phyloP scores from a whole-genome alignment of 805 yeast genomes.

The Cyberlindnera americana region DNA sequence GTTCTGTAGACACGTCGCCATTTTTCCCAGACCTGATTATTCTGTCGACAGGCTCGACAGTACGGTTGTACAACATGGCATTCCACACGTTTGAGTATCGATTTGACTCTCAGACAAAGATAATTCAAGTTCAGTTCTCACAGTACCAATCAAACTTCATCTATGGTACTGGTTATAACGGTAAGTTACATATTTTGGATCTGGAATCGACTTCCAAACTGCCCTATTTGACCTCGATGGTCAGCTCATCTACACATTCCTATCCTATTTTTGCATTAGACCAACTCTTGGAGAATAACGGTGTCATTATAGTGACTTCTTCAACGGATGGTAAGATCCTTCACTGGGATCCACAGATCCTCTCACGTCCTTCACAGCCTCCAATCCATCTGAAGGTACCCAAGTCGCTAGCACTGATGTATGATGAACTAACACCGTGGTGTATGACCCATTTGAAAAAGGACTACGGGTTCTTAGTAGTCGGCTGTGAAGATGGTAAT shows the following conservation, averaged over 20 bases:
- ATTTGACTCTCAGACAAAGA: constrained; percentile 38
- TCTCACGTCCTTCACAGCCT: constrained; percentile 23
- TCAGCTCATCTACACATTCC: constrained; percentile 21
- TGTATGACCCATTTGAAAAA: constrained; percentile 16
- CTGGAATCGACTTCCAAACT: constrained; percentile 11
- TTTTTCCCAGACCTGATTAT: constrained; percentile 20
- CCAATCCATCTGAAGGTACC: constrained; percentile 26
- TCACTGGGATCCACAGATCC: constrained; percentile 29
- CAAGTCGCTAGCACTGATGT: constrained; percentile 17
- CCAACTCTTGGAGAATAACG: constrained; percentile 20
- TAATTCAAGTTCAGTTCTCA: constrained; percentile 40
- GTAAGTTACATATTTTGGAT: constrained; percentile 52
- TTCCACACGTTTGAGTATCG: constrained; percentile 33
- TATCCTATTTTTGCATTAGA: constrained; percentile 24
- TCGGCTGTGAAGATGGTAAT: constrained; percentile 34
- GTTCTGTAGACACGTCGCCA: constrained; percentile 20
- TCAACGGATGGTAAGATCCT: constrained; percentile 32
- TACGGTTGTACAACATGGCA: constrained; percentile 24
- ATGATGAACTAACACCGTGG: constrained; percentile 32
- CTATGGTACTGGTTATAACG: constrained; percentile 47
- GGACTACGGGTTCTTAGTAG: constrained; percentile 23
- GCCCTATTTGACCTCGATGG: constrained; percentile 19
- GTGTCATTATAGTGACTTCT: constrained; percentile 24
- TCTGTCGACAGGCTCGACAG: constrained; percentile 16
- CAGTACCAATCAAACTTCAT: constrained; percentile 36